Percentiles rank a stretch among this genome's conserved stretches.
These are phyloP conservation scores for Chalciporus chontae DNA, from an alignment of 768 basidiomycete genomes.

Conservation along the genomic window DNA sequence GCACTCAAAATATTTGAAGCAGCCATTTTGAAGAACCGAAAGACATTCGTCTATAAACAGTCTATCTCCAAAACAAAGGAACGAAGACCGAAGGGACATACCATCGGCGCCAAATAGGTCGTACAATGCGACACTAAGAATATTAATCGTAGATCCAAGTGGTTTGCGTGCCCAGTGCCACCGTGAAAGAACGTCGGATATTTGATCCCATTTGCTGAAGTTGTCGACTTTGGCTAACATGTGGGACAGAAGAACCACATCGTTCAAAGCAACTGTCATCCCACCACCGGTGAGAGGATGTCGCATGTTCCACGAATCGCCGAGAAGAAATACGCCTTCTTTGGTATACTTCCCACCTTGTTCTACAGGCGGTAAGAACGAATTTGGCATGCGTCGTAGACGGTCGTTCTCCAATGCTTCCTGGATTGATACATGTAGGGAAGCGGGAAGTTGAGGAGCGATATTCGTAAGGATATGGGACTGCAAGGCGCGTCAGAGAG, in stretches of 20 bases:
- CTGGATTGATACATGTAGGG: constrained; percentile 62
- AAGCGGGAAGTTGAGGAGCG: constrained; percentile 75
- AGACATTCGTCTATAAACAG: constrained; percentile 53
- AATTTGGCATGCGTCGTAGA: constrained; percentile 91
- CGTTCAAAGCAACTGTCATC: constrained; percentile 94
- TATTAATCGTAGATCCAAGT: constrained; percentile 83
- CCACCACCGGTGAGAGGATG: constrained; percentile 98
- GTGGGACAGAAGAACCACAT: constrained; percentile 70
- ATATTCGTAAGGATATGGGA: constrained; percentile 68
- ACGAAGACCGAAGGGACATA: constrained; percentile 33
- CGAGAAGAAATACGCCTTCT: constrained; percentile 78
- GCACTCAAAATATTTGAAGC: constrained; percentile 95
- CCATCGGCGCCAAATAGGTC: constrained; percentile 94
- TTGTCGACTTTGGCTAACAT: constrained; percentile 48
- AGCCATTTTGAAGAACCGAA: constrained; percentile 69
- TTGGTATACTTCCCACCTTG: constrained; percentile 52
- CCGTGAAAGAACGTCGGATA: constrained; percentile 50
- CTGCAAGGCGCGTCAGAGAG: constrained; percentile 32
- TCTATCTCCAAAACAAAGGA: not conserved
- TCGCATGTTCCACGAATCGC: constrained; percentile 99
- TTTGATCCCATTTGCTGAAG: constrained; percentile 46
- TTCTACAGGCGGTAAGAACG: constrained; percentile 78
- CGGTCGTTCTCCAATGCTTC: constrained; percentile 75
- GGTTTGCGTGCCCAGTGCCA: constrained; percentile 91
- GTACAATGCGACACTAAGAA: constrained; percentile 89